phyloP scores from a whole-genome alignment of 177 flowering plant species.

The Vitis hybrid region DNA sequence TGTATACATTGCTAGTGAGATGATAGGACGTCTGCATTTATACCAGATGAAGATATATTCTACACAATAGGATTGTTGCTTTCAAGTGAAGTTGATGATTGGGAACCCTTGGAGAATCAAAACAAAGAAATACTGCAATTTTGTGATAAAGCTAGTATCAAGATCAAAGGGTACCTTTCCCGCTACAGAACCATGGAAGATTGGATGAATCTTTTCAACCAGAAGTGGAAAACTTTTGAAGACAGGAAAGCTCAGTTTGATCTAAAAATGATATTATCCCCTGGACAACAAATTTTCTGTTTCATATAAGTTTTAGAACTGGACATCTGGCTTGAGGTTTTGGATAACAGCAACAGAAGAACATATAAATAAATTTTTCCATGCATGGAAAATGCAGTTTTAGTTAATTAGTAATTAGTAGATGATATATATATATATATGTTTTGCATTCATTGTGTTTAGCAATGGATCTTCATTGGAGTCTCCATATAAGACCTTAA shows the following conservation, averaged over 20 bases:
- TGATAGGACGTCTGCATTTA: conserved; percentile 52
- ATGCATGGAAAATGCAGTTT: too few relatives aligned
- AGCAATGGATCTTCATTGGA: too few relatives aligned
- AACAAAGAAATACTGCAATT: conserved; percentile 44
- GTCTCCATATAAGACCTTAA: too few relatives aligned
- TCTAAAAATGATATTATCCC: conserved; percentile 57
- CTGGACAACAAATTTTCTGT: conserved; percentile 60
- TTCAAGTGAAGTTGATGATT: conserved; percentile 30
- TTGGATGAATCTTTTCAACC: conserved; percentile 66
- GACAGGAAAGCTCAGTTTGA: conserved; percentile 55
- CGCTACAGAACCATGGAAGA: conserved; percentile 39
- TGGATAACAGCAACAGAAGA: too few relatives aligned
- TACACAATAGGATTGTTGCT: conserved; percentile 53
- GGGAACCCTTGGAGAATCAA: conserved; percentile 35
- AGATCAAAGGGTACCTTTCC: conserved; percentile 63
- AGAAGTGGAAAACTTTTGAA: conserved; percentile 49
- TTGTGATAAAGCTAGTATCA: conserved; percentile 42
- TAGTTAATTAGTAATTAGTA: too few relatives aligned
- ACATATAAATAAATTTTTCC: too few relatives aligned
- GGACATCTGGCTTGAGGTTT: too few relatives aligned
- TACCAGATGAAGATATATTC: conserved; percentile 68
- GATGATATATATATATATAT: too few relatives aligned
- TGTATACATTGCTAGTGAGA: conserved; percentile 58
- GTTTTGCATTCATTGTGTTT: too few relatives aligned
- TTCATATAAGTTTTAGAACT: too few relatives aligned